Base-by-base conservation (phyloP, 2,329 filamentous ascomycete genomes). In the Apiospora koreana region DNA sequence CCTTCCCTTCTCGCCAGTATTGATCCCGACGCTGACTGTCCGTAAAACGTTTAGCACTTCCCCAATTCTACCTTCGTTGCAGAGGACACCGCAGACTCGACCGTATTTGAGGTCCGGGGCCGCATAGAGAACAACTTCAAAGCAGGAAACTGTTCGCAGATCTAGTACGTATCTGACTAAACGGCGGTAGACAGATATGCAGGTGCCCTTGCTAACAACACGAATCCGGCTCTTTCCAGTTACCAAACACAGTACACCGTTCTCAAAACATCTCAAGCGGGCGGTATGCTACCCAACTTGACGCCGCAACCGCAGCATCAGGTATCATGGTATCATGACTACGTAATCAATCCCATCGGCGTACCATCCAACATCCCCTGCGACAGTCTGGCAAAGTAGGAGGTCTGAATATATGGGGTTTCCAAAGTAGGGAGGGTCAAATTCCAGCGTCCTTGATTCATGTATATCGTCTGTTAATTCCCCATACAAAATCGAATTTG, bases 221-320 rank as follows among this genome's bases (percentile, higher is more conserved):
- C 1, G 28, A 1, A n/a, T 38, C 10, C n/a, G 23, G 10, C 12
- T 16, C 31, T 18, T 65, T 48, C 2, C 42, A 72, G 71, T 38
- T 72, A 72, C 65, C 68, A 69, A 21, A 72, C 71, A 1, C 69
- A 71, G 65, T 72, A 72, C 41, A 72, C 71, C 14, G 58, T 72
- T 25, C 58, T 72, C 18, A 72, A 72, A 42, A 72, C 71, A 5
- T 50, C 68, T 7, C 48, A 68, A 28, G 70, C n/a, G 10, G 67
- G 43, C 7, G 67, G 67, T 6, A 54, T 64, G 21, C 45, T 67
- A 18, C 71, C 69, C 12, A 72, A 72, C 41, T 46, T 72, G 42
- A 45, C 67, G 10, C 45, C 67, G 8, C 35, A 69, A 42, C 67
- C 71, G 12, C 67, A 72, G 23, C 65, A 68, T 21, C 71, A 72